Evolutionary conservation across 202 grass and related monocot species (phyloP), one percentile per base, ranked within the genome.

Genomic region (Carex arenaria): DNA sequence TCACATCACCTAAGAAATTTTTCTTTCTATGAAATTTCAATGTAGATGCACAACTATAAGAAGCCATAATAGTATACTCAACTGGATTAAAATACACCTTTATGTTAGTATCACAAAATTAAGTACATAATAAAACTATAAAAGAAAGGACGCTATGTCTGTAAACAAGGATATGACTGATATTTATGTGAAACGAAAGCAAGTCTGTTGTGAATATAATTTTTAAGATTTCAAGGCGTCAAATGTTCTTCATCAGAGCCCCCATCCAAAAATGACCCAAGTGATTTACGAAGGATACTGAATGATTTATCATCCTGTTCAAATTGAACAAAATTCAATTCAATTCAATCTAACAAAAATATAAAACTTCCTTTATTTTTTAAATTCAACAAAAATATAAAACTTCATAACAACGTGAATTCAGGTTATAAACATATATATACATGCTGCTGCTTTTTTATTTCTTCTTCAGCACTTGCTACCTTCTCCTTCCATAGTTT

Each of bases 251-350:
- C 95, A 72, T 95, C 95, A 64, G 93, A 89, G 23, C 67, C 89
- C 61, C 80, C 83, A 53, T 91, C 89, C 67, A 98, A 88, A 85
- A 98, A 90, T 23, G 91, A 90, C 64, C 88, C 93, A 22, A 98
- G 87, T 82, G 93, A 95, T 86, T 95, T 95, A 86, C 90, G 89
- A 56, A 98, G 82, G 70, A 89, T 93, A 89, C 82, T 85, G 71
- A 98, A 87, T 57, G 95, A 95, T 93, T 88, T 94, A 84, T 95
- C 93, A 65, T 93, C 95, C 93, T 98, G 85, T 5, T 30, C 77
- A 80, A 62, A 83, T 26, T 26, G 6, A 78, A 83, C 83, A 2
- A 38, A 85, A 45, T 8, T 43, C 1, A 43, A 9, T 34, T 34
- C 4, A 40, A 43, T 43, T 43, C 40, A 8, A 43, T 43, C 1